phyloP scores from a whole-genome alignment of 352 stramenopile species.

The Phytophthora citricola region DNA sequence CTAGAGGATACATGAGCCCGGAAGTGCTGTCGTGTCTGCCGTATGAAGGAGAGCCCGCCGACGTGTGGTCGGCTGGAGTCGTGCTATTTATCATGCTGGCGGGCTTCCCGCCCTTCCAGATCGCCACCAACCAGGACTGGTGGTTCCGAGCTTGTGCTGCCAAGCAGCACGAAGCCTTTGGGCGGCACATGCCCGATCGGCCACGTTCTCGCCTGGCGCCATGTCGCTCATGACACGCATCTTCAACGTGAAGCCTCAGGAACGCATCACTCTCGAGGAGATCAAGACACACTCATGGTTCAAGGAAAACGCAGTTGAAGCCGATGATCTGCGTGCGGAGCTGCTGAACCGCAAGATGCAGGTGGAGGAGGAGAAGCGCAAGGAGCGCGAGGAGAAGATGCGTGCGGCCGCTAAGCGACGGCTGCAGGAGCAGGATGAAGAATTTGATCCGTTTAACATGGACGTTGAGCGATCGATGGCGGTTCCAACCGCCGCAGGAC shows the following conservation, averaged over 20 bases:
- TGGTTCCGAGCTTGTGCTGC: slow-evolving; percentile 86
- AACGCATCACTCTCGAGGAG: slow-evolving; percentile 78
- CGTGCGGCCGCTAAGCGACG: slow-evolving; percentile 44
- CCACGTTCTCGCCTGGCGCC: slow-evolving; percentile 72
- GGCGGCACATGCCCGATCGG: slow-evolving; percentile 73
- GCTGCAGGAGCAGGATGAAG: slow-evolving; percentile 44
- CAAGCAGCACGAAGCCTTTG: slow-evolving; percentile 81
- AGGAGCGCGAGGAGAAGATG: slow-evolving; percentile 67
- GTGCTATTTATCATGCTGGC: slow-evolving; percentile 95
- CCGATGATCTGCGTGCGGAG: slow-evolving; percentile 56
- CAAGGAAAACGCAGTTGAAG: slow-evolving; percentile 49
- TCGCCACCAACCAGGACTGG: slow-evolving; percentile 89
- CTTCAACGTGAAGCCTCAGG: slow-evolving; percentile 72
- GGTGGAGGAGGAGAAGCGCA: slow-evolving; percentile 73
- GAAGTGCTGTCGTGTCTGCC: slow-evolving; percentile 87
- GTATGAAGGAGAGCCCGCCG: slow-evolving; percentile 88
- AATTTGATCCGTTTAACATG: slow-evolving; percentile 72
- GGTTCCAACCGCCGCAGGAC: slow-evolving; percentile 17
- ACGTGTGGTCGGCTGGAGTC: slow-evolving; percentile 93
- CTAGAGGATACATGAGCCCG: slow-evolving; percentile 93
- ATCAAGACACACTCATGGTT: slow-evolving; percentile 83
- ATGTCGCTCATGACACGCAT: slow-evolving; percentile 80
- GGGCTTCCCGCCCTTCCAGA: slow-evolving; percentile 93
- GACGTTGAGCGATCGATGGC: slow-evolving; percentile 53
- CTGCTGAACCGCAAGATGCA: slow-evolving; percentile 69